Percentiles rank a stretch among this genome's conserved stretches.
Conservation (phyloP, 2,329 filamentous ascomycete genomes). For the Cladosporium sp. region DNA sequence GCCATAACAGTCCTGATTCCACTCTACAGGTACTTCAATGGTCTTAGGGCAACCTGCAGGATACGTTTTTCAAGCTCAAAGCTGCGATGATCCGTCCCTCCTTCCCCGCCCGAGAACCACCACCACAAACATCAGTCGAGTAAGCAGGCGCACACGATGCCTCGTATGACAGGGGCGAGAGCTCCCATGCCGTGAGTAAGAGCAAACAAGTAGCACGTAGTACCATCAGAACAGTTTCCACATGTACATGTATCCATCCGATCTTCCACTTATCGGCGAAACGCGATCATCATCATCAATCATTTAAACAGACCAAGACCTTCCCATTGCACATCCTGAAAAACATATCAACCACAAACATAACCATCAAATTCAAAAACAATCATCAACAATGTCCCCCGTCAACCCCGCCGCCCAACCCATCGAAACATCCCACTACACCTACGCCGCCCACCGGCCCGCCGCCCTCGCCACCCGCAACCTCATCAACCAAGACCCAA, state of each 20-base stretch:
- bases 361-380: neutral
- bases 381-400: slow-evolving; percentile 2
- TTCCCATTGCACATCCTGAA: no score
- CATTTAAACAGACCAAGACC: no score
- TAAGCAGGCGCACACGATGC: neutral
- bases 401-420: slow-evolving; percentile 10
- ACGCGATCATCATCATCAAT: neutral
- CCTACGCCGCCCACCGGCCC: slow-evolving; percentile 14
- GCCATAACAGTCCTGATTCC: no score
- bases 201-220: neutral
- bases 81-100: neutral
- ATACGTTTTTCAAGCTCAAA: neutral
- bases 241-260: no score
- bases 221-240: neutral
- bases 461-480: slow-evolving; percentile 12
- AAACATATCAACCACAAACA: slow-evolving; percentile 1
- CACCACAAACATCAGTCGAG: slow-evolving; percentile 1
- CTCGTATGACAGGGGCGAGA: neutral
- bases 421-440: slow-evolving; percentile 14
- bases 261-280: no score
- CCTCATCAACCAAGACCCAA: slow-evolving; percentile 13
- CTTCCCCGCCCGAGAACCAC: slow-evolving; percentile 8
- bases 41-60: no score
- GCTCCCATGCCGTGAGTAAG: slow-evolving; percentile 4
- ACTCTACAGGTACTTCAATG: no score